A percentile compares a stretch with the other conserved stretches of the same genome.
phyloP scores from a whole-genome alignment of 352 stramenopile genomes.

The Globisporangium spinosum region DNA sequence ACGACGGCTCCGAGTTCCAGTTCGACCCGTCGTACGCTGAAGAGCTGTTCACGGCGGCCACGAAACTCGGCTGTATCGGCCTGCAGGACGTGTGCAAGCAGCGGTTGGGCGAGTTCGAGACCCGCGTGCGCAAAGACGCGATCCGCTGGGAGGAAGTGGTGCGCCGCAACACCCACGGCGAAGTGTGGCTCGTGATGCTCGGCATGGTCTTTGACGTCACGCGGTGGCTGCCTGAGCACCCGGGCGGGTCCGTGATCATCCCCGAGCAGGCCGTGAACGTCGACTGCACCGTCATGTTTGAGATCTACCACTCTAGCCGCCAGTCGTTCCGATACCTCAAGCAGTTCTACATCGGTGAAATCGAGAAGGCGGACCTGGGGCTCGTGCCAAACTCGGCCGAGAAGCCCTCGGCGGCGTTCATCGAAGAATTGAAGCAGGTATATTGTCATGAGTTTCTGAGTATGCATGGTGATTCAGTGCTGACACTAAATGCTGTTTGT shows the following conservation, averaged over 20 bases:
- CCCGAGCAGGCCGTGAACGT: constrained; percentile 83
- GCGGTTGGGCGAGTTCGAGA: constrained; percentile 77
- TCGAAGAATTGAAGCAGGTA: constrained; percentile 71
- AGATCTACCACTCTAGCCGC: constrained; percentile 90
- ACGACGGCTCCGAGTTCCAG: constrained; percentile 60
- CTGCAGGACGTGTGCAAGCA: constrained; percentile 75
- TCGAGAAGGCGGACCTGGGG: constrained; percentile 55
- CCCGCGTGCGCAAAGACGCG: constrained; percentile 67
- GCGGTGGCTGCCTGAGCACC: constrained; percentile 85
- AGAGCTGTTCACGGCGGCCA: constrained; percentile 61
- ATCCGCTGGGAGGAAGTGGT: constrained; percentile 84
- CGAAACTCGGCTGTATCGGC: constrained; percentile 64
- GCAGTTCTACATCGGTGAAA: constrained; percentile 90
- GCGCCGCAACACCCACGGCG: constrained; percentile 61
- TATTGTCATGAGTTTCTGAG: background rate
- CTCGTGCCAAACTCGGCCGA: constrained; percentile 47
- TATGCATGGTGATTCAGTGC: too few relatives aligned
- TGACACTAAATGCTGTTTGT: background rate
- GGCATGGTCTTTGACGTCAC: constrained; percentile 90
- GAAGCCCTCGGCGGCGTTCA: constrained; percentile 60
- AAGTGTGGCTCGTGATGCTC: constrained; percentile 86
- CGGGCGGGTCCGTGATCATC: constrained; percentile 81
- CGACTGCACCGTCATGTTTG: constrained; percentile 88
- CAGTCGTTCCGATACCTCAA: constrained; percentile 90
- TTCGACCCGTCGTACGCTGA: constrained; percentile 82